A percentile compares a stretch with the other conserved stretches of the same genome.
phyloP scores from a whole-genome alignment of 805 yeast genomes.

The Ogataea saltuana region DNA sequence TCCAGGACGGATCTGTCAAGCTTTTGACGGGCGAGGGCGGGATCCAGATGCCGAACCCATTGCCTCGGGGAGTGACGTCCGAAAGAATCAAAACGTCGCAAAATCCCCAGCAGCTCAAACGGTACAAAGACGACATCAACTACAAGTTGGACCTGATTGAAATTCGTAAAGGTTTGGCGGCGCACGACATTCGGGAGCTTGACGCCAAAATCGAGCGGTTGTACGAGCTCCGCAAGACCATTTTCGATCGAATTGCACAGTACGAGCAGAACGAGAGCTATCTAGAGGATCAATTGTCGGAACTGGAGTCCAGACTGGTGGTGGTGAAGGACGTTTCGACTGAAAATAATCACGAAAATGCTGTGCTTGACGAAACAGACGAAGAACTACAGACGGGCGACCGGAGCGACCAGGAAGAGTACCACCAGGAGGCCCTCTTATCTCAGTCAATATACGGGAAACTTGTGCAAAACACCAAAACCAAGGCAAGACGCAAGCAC shows the following conservation, averaged over 20 bases:
- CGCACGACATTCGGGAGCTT: slow-evolving; percentile 63
- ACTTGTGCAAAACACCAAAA: slow-evolving; percentile 38
- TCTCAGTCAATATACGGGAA: slow-evolving; percentile 48
- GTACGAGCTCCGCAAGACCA: slow-evolving; percentile 49
- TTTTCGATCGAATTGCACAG: slow-evolving; percentile 58
- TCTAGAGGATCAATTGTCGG: slow-evolving; percentile 49
- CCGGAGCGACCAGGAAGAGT: slow-evolving; percentile 21
- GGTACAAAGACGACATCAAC: slow-evolving; percentile 41
- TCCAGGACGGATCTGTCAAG: slow-evolving; percentile 25
- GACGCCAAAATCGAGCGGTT: slow-evolving; percentile 57
- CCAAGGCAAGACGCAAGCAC: slow-evolving; percentile 42
- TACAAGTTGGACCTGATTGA: slow-evolving; percentile 55
- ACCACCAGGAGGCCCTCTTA: slow-evolving; percentile 34
- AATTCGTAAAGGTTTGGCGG: slow-evolving; percentile 62
- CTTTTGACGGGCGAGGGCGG: slow-evolving; percentile 19
- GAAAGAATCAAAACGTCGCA: slow-evolving; percentile 45
- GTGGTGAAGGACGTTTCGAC: slow-evolving; percentile 41
- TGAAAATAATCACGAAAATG: slow-evolving; percentile 14
- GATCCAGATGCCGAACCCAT: slow-evolving; percentile 10
- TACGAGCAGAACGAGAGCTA: slow-evolving; percentile 62
- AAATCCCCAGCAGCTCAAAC: slow-evolving; percentile 40
- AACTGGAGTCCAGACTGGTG: slow-evolving; percentile 45
- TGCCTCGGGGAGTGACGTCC: slow-evolving; percentile 43
- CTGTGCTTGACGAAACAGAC: slow-evolving; percentile 12
- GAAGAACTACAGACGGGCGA: slow-evolving; percentile 20